phyloP scores from a whole-genome alignment of 257 asterid species.

The Solanum chaucha region DNA sequence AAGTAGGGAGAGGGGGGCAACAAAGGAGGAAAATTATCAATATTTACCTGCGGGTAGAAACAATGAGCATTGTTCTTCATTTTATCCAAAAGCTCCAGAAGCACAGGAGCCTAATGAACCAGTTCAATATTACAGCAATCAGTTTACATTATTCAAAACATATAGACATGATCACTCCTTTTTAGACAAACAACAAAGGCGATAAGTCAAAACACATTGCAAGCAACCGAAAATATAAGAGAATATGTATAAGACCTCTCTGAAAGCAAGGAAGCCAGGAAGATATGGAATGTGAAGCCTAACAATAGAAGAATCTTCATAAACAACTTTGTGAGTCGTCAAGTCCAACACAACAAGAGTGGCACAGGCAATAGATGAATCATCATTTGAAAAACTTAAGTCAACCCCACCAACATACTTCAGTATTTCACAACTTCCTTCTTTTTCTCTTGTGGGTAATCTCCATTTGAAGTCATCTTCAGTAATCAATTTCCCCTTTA shows the following conservation, averaged over 20 bases:
- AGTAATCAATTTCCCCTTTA: constrained; percentile 40
- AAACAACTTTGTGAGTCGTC: constrained; percentile 41
- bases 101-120: constrained; percentile 58
- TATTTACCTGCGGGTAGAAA: constrained; percentile 65
- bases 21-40: neutral
- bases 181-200: neutral
- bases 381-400: constrained; percentile 70
- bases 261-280: constrained; percentile 87
- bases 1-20: neutral
- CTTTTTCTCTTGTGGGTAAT: constrained; percentile 21
- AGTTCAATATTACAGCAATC: neutral
- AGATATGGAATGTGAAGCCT: constrained; percentile 58
- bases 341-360: constrained; percentile 67
- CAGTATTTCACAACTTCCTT: constrained; percentile 19
- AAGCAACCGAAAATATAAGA: neutral
- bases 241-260: constrained; percentile 44
- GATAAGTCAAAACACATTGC: neutral
- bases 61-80: constrained; percentile 43
- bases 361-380: constrained; percentile 70
- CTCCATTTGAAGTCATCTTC: constrained; percentile 57
- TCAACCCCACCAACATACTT: constrained; percentile 79
- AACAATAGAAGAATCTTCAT: constrained; percentile 52
- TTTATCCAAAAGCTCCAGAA: constrained; percentile 58
- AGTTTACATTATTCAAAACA: neutral
- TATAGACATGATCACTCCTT: neutral